Evolutionary conservation across 208 protist species (phyloP), one percentile per base, ranked within the genome.

Genomic region (Crithidia bombi): DNA sequence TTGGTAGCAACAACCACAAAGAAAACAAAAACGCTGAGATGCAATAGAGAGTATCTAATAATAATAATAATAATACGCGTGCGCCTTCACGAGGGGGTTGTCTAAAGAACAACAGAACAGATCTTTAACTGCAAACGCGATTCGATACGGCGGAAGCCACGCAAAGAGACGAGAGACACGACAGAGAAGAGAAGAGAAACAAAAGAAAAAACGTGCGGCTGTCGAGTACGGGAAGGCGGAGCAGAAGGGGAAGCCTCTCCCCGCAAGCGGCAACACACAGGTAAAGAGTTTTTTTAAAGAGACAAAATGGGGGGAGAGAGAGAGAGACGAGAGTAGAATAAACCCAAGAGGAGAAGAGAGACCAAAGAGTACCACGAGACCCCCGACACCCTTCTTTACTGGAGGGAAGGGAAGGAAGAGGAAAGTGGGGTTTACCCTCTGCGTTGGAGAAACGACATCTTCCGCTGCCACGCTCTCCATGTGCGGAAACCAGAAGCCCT

Each of bases 261-360:
- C 10, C 14, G 38, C 38, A 14, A 15, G 14, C 38, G 38, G 14
- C 43, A 66, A 25, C 36, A 57, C n/a, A 47, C 38, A 63, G 4
- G 46, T 52, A 63, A 51, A 39, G 11, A 55, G 30, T n/a, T n/a
- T n/a, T n/a, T n/a, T n/a, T n/a, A 39, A 54, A 65, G 25, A 57
- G 36, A 58, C 17, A 59, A 73, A 56, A 14, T 17, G 38, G 14
- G 38, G 14, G 14, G 38, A 17, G 38, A 43, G 38, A 43, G 10
- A 43, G 38, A 17, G 14, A 14, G 38, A 43, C 7, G 38, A 43
- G 38, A 7, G 7, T 43, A 43, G 38, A 14, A 43, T 17, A 14
- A 43, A 43, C 7, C 38, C 38, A 14, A 17, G 7, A 43, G 38
- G 38, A 43, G 38, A 43, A 43, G n/a, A n/a, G n/a, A n/a, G n/a